A percentile compares a stretch with the other conserved stretches of the same genome.
Conservation (phyloP, 805 yeast genomes). For the Starmerella floricola region DNA sequence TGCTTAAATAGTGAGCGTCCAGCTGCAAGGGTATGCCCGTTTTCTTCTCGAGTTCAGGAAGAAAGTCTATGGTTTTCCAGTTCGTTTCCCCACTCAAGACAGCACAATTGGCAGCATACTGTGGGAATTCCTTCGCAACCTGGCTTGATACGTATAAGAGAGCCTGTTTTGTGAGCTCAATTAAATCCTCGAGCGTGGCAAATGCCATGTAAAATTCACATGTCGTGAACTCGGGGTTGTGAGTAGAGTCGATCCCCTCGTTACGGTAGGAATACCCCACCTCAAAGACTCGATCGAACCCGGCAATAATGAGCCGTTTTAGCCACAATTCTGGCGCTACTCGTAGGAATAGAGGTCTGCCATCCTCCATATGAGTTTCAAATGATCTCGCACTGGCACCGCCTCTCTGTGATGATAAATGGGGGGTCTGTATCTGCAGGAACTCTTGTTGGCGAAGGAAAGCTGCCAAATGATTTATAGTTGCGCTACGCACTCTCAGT, state of each 20-base stretch:
- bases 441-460: slow-evolving; percentile 42
- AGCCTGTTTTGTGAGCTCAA: slow-evolving; percentile 49
- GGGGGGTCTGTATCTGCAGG: slow-evolving; percentile 81
- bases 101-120: slow-evolving; percentile 7
- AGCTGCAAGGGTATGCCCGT: slow-evolving; percentile 43
- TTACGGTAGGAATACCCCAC: slow-evolving; percentile 76
- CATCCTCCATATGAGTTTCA: slow-evolving; percentile 35
- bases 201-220: slow-evolving; percentile 79
- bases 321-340: slow-evolving; percentile 96
- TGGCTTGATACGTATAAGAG: slow-evolving; percentile 33
- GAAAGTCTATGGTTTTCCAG: slow-evolving; percentile 47
- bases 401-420: slow-evolving; percentile 51
- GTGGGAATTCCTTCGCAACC: slow-evolving; percentile 15
- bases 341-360: slow-evolving; percentile 42
- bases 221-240: slow-evolving; percentile 86
- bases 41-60: slow-evolving; percentile 45
- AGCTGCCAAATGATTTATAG: slow-evolving; percentile 43
- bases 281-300: slow-evolving; percentile 78
- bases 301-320: slow-evolving; percentile 68
- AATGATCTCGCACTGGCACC: slow-evolving; percentile 96
- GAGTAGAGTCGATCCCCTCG: slow-evolving; percentile 86
- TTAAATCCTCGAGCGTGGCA: slow-evolving; percentile 53
- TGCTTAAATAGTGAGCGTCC: slow-evolving; percentile 26
- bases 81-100: slow-evolving; percentile 3
- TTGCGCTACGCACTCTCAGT: slow-evolving; percentile 40